Base-by-base conservation (phyloP, 768 basidiomycete genomes). In the Mycena vitilis region DNA sequence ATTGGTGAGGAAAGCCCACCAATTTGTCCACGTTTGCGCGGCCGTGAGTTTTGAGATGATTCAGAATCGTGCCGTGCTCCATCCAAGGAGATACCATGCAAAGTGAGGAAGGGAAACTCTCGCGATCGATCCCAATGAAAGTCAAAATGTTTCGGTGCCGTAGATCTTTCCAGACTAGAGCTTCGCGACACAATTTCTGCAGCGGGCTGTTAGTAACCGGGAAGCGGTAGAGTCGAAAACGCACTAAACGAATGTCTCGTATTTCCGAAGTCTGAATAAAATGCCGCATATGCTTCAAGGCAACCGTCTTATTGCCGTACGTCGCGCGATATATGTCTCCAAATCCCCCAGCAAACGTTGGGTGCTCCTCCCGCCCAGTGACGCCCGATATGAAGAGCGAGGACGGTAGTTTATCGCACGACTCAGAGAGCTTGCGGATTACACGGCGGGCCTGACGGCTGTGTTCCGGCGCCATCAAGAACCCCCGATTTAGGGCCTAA, bases 41-140 rank as follows among this genome's bases (percentile, higher is more conserved):
- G 1, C 74, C 75, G 60, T 75, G 71, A 12, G 64, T 51, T 22
- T 72, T 70, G 44, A 75, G 66, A 68, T 73, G 72, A 22, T 73
- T 57, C 16, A 73, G 20, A 30, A 78, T 63, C 20, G 73, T 77
- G 2, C 78, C 75, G 55, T 75, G 66, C 30, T 63, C 56, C 76
- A 78, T 77, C 76, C 76, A 77, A 22, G 76, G 78, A 6, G 78
- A 76, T 10, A 76, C 73, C 64, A 76, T 63, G 45, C 78, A 78
- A 34, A 75, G 69, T 20, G 70, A 70, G 9, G 61, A 52, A 3
- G 73, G 69, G 51, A 79, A 78, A 6, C 68, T 70, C 38, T 73
- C 73, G 0, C 68, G 55, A 59, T 77, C 76, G 23, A 78, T 73
- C 2, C 78, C 78, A 20, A 79, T 25, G 53, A 79, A 78, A 13